Conservation (phyloP, 495 filamentous ascomycete species). For the Penicillium ucsense region DNA sequence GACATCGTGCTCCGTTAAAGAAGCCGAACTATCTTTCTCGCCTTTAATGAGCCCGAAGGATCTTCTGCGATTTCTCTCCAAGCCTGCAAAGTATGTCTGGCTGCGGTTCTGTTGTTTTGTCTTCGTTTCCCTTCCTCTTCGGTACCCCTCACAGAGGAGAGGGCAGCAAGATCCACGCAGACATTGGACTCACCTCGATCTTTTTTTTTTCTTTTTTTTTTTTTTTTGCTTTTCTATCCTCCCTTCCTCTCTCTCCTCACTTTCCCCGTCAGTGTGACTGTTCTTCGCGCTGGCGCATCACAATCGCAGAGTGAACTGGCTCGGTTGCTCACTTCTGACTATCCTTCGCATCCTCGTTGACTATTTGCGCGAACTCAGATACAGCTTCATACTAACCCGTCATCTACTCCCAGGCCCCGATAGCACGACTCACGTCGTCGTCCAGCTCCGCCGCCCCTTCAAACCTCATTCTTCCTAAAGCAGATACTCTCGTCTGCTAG, state of each 20-base stretch:
- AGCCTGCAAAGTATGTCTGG: conserved; percentile 79
- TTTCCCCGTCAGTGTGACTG: not conserved
- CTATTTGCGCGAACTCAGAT: no score
- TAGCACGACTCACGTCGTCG: conserved; percentile 51
- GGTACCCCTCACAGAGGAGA: conserved; percentile 3
- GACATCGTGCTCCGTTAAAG: conserved; percentile 27
- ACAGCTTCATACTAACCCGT: conserved; percentile 1
- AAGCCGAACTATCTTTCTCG: conserved; percentile 22
- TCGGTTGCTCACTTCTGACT: not conserved
- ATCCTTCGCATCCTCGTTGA: conserved; percentile 1
- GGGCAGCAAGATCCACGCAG: no score
- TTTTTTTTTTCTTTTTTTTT: conserved; percentile 1
- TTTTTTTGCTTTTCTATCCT: not conserved
- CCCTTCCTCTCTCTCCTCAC: not conserved
- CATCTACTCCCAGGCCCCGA: conserved; percentile 61
- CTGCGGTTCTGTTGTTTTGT: not conserved
- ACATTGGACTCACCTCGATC: no score
- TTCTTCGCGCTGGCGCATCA: no score
- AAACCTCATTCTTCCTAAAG: conserved; percentile 23
- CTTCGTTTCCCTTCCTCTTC: conserved; percentile 1
- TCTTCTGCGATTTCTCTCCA: conserved; percentile 88
- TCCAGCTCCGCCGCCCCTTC: conserved; percentile 5
- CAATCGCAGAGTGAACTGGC: no score
- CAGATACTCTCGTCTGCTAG: conserved; percentile 83
- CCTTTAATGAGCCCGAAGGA: conserved; percentile 86